Evolutionary conservation across 23 red algal genomes (phyloP).

Genomic region (Gracilaria vermiculophylla): DNA sequence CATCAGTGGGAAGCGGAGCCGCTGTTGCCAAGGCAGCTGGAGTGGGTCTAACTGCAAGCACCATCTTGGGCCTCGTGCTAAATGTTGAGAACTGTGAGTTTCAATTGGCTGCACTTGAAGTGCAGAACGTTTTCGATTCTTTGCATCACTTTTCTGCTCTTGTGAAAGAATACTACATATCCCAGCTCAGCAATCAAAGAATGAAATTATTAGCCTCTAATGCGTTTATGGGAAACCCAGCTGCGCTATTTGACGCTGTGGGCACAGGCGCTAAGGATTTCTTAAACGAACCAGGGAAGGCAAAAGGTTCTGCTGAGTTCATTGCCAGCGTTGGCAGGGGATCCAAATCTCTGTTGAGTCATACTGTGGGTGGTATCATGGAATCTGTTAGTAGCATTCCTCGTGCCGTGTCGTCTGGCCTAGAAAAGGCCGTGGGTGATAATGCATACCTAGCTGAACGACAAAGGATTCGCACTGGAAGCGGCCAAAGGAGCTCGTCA

Average conservation of each 20-base stretch:
- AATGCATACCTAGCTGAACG: conserved; percentile 84
- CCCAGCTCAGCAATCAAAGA: conserved; percentile 72
- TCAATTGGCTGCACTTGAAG: conserved; percentile 63
- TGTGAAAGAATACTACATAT: conserved; percentile 78
- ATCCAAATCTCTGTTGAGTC: conserved; percentile 63
- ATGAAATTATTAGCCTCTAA: conserved; percentile 89
- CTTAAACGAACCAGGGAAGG: conserved; percentile 76
- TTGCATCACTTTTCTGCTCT: conserved; percentile 72
- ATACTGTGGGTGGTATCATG: conserved; percentile 91
- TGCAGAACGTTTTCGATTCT: conserved; percentile 84
- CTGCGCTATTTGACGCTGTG: conserved; percentile 87
- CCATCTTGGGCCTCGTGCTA: conserved; percentile 72
- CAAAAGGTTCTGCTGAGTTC: conserved; percentile 81
- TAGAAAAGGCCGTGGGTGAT: conserved; percentile 82
- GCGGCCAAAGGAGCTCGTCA: conserved; percentile 22
- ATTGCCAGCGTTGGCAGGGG: conserved; percentile 69
- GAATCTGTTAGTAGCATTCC: conserved; percentile 84
- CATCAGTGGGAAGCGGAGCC: conserved; percentile 49
- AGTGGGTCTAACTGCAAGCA: conserved; percentile 48
- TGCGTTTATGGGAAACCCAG: conserved; percentile 82
- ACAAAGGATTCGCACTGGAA: conserved; percentile 61
- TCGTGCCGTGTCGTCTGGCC: conserved; percentile 71
- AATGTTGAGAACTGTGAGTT: conserved; percentile 95
- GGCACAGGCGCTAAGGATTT: conserved; percentile 82
- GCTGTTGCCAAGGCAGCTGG: conserved; percentile 52